Percentiles rank a stretch among this genome's conserved stretches.
phyloP scores from a whole-genome alignment of 2,329 filamentous ascomycete genomes.

The Apiospora hydei region DNA sequence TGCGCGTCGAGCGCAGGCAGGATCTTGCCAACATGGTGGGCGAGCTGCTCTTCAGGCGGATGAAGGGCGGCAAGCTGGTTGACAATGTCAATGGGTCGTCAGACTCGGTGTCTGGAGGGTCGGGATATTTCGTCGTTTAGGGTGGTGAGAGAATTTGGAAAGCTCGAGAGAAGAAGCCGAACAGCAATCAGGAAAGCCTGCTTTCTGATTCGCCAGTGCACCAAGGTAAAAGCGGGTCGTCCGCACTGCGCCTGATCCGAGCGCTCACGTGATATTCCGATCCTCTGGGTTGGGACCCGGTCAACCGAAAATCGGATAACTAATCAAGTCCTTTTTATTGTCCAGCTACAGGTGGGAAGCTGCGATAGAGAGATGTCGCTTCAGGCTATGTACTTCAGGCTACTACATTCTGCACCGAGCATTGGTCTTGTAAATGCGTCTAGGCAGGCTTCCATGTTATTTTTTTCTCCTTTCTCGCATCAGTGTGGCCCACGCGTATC shows the following conservation, averaged over 20 bases:
- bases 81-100: slow-evolving; percentile 30
- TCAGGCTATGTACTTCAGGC: slow-evolving; percentile 6
- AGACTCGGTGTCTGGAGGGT: slow-evolving; percentile 28
- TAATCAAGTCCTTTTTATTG: slow-evolving; percentile 25
- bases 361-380: neutral
- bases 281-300: slow-evolving; percentile 15
- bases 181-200: slow-evolving; percentile 23
- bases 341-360: neutral
- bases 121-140: slow-evolving; percentile 24
- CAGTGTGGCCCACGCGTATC: neutral
- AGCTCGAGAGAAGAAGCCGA: slow-evolving; percentile 24
- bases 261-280: slow-evolving; percentile 14
- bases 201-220: slow-evolving; percentile 19
- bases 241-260: neutral
- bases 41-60: slow-evolving; percentile 51
- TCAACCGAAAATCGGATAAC: slow-evolving; percentile 8
- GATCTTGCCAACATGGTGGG: slow-evolving; percentile 92
- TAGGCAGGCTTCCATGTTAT: neutral
- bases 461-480: neutral
- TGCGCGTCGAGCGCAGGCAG: slow-evolving; percentile 86
- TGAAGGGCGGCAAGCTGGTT: slow-evolving; percentile 38
- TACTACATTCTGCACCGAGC: neutral
- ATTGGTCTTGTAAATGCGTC: neutral
- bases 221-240: neutral
- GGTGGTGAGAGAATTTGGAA: slow-evolving; percentile 27